A percentile compares a stretch with the other conserved stretches of the same genome.
These are phyloP conservation scores for Blastobotrys elegans DNA, from an alignment of 1,139 yeast species.

Conservation along the genomic window DNA sequence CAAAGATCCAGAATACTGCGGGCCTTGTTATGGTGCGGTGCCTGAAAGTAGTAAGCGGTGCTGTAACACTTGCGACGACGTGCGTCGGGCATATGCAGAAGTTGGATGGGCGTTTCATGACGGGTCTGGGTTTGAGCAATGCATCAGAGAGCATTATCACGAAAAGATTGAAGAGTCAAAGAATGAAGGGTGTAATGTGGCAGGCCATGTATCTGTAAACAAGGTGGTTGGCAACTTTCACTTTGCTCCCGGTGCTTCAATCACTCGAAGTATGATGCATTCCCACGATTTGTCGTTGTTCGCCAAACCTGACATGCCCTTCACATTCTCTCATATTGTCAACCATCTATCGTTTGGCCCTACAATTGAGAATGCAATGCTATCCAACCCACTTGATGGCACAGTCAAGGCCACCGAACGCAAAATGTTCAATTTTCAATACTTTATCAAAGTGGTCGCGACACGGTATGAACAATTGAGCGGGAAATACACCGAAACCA, in stretches of 20 bases:
- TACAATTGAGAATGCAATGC: slow-evolving; percentile 35
- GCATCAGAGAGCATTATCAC: slow-evolving; percentile 86
- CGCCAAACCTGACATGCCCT: slow-evolving; percentile 48
- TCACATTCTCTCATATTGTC: slow-evolving; percentile 61
- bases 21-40: slow-evolving; percentile 81
- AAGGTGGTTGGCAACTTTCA: slow-evolving; percentile 88
- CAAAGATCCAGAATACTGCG: slow-evolving; percentile 56
- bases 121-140: slow-evolving; percentile 80
- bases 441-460: slow-evolving; percentile 85
- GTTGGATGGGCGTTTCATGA: slow-evolving; percentile 86
- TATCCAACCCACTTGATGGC: slow-evolving; percentile 65
- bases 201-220: slow-evolving; percentile 74
- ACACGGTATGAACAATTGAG: slow-evolving; percentile 72
- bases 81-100: slow-evolving; percentile 70
- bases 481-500: slow-evolving; percentile 60
- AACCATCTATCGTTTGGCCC: slow-evolving; percentile 83
- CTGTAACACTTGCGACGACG: slow-evolving; percentile 84
- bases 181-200: slow-evolving; percentile 81
- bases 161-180: slow-evolving; percentile 51
- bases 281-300: slow-evolving; percentile 80
- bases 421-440: slow-evolving; percentile 65
- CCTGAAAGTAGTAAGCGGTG: slow-evolving; percentile 52
- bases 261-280: slow-evolving; percentile 52
- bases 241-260: slow-evolving; percentile 88
- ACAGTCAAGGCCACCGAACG: slow-evolving; percentile 39